phyloP scores from a whole-genome alignment of 306 rosid genomes.

The Dryas alaskensis region DNA sequence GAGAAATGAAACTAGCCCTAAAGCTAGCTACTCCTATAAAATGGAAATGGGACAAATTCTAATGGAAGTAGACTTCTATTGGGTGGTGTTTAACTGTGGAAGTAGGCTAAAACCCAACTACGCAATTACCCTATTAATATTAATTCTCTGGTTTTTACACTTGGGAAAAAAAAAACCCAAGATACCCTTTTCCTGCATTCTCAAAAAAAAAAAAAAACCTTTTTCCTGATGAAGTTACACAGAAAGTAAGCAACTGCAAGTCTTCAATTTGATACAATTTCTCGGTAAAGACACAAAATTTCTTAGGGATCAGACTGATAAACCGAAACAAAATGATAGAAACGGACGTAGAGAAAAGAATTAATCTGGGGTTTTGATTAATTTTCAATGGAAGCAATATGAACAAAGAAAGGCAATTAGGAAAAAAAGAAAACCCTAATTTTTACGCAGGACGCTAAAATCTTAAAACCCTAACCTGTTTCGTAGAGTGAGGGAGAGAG shows the following conservation, averaged over 20 bases:
- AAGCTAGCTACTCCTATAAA: not conserved
- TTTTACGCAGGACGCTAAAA: not conserved
- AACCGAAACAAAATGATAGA: not conserved
- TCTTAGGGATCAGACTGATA: not conserved
- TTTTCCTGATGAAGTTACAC: not conserved
- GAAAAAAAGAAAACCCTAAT: slow-evolving; percentile 5
- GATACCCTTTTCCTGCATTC: not conserved
- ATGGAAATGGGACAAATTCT: not conserved
- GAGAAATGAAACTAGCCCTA: not conserved
- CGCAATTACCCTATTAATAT: not conserved
- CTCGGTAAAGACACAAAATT: not conserved
- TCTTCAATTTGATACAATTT: slow-evolving; percentile 11
- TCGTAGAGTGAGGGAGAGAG: not conserved
- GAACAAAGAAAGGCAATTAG: not conserved
- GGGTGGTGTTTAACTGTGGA: not conserved
- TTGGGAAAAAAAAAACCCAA: not conserved
- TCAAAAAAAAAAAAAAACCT: not conserved
- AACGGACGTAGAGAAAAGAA: not conserved
- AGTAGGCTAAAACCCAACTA: not conserved
- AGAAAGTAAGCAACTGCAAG: not conserved
- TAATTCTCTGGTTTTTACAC: not conserved
- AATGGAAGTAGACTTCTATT: not conserved
- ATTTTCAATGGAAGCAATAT: not conserved
- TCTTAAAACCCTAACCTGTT: slow-evolving; percentile 18
- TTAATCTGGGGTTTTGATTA: not conserved